phyloP scores from a whole-genome alignment of 139 green algal genomes.

The Tetradesmus obliquus region DNA sequence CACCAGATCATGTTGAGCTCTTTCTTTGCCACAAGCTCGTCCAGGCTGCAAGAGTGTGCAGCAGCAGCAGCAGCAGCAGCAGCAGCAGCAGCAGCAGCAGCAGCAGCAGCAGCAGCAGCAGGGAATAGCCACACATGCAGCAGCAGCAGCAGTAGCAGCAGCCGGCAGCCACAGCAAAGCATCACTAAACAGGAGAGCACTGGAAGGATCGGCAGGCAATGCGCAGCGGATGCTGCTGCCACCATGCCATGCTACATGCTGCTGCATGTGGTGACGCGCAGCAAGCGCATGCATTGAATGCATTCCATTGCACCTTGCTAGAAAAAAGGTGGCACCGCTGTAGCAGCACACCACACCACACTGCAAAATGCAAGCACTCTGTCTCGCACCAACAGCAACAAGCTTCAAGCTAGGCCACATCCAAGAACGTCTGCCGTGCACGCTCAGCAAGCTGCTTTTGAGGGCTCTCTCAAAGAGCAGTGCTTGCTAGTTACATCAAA shows the following conservation, averaged over 20 bases:
- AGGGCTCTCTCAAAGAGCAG: not conserved
- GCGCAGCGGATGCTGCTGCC: too few species aligned
- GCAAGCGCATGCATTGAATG: too few species aligned
- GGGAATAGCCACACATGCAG: not conserved
- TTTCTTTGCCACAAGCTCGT: slow-evolving; percentile 61
- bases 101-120: not conserved
- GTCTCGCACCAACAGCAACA: not conserved
- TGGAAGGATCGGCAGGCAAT: too few species aligned
- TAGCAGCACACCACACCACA: too few species aligned
- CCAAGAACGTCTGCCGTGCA: too few species aligned
- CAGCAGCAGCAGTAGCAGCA: not conserved
- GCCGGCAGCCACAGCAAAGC: not conserved
- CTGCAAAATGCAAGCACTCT: too few species aligned
- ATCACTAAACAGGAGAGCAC: too few species aligned
- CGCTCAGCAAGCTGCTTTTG: too few species aligned
- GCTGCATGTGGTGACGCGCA: too few species aligned
- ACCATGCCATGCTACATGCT: too few species aligned
- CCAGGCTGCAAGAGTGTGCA: slow-evolving; percentile 28
- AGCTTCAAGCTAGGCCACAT: not conserved
- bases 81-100: not conserved
- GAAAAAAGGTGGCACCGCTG: too few species aligned
- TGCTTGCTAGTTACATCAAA: not conserved
- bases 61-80: not conserved
- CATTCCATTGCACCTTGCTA: too few species aligned
- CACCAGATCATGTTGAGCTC: slow-evolving; percentile 68